Base-by-base conservation (phyloP, 2,329 filamentous ascomycete species). In the Microdochium nivale region DNA sequence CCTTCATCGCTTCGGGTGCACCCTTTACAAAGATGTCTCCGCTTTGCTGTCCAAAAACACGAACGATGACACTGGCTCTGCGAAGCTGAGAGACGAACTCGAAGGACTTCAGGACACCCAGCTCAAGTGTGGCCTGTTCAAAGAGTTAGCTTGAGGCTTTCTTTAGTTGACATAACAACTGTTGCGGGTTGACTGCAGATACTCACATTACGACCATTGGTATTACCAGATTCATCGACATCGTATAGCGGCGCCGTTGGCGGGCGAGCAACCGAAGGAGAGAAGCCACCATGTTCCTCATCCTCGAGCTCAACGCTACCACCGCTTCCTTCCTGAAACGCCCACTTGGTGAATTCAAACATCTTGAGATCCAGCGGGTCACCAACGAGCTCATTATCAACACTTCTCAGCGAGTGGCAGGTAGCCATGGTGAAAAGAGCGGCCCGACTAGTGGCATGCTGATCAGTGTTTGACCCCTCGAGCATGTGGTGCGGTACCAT, bases 311-410 rank as follows among this genome's bases (percentile, higher is more conserved):
- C 81, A n/a, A n/a, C n/a, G 25, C 77, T 79, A 24, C 76, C 70
- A 50, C 78, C 78, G 47, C 84, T 84, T 2, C 90, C 90, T 72
- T 99, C 94, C 65, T 96, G 88, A 59, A 89, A 99, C 3, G 82
- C 80, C 94, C 94, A 99, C 5, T 81, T 80, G 0, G 94, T 97
- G 59, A 96, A 99, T 57, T 96, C 86, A 65, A 99, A 99, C 94
- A 99, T 99, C 66, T 97, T 97, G 52, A 96, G 77, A 66, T 99
- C 94, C 1, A 99, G 75, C 3, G 95, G 94, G 62, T 99, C 94
- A 1, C 94, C 94, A 32, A 99, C 79, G 40, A 97, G 79, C 64
- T 96, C 90, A 48, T 82, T 86, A 55, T 97, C 91, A 16, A 99
- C 86, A 11, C 86, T 81, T 47, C 91, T 83, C 9, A 99, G 76